A percentile compares a stretch with the other conserved stretches of the same genome.
Conservation (phyloP, 805 yeast species). For the Candida hispaniensis region DNA sequence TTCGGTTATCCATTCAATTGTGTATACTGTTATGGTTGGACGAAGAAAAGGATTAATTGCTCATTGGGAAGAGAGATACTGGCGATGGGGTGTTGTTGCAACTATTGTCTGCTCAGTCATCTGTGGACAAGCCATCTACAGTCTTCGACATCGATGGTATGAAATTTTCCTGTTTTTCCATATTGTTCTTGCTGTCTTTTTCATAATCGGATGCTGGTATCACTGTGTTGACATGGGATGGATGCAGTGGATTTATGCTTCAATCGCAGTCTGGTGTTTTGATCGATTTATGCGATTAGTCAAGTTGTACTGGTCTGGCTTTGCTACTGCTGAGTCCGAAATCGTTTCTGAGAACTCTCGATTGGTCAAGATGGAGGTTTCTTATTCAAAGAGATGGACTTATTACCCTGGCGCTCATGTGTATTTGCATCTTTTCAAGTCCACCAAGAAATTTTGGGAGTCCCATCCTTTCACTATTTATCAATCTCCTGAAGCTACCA, state of each 20-base stretch:
- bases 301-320: constrained; percentile 49
- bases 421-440: constrained; percentile 28
- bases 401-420: constrained; percentile 20
- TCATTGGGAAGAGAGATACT: constrained; percentile 13
- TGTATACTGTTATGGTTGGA: constrained; percentile 40
- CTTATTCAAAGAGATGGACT: constrained; percentile 22
- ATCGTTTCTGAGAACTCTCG: constrained; percentile 35
- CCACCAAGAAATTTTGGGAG: constrained; percentile 49
- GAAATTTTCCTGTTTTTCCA: constrained; percentile 54
- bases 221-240: constrained; percentile 41
- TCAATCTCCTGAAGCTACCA: constrained; percentile 23
- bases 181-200: constrained; percentile 42
- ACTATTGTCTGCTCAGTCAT: constrained; percentile 36
- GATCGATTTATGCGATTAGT: constrained; percentile 51
- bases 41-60: constrained; percentile 26
- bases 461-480: constrained; percentile 59
- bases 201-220: constrained; percentile 45
- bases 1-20: constrained; percentile 44
- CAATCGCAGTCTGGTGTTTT: constrained; percentile 57
- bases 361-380: constrained; percentile 39
- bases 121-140: constrained; percentile 39
- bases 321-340: constrained; percentile 28
- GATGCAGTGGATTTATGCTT: constrained; percentile 40
- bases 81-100: constrained; percentile 33
- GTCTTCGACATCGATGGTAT: constrained; percentile 44